Conservation (phyloP, 305 asterid genomes). For the Euphrasia arctica region DNA sequence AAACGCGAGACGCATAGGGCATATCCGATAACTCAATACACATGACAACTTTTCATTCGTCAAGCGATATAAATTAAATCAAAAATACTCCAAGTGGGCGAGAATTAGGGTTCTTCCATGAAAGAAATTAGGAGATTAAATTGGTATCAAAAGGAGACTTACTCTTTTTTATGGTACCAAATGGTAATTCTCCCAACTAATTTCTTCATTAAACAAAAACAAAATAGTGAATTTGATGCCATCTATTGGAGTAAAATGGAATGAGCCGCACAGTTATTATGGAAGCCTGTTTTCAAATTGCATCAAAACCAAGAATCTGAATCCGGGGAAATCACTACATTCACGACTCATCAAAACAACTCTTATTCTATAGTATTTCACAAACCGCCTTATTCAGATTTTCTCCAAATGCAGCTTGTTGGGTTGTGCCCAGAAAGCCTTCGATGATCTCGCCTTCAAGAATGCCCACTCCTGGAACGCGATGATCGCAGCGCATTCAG, state of each 20-base stretch:
- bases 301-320: constrained; percentile 45
- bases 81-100: too few species aligned
- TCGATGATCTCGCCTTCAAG: constrained; percentile 39
- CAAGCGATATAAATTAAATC: too few species aligned
- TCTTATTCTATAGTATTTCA: constrained; percentile 33
- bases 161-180: too few species aligned
- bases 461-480: constrained; percentile 58
- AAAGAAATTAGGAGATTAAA: too few species aligned
- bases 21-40: too few species aligned
- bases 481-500: constrained; percentile 32
- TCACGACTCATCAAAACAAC: constrained; percentile 50
- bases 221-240: too few species aligned
- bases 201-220: too few species aligned
- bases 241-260: constrained; percentile 4
- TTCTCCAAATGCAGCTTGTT: constrained; percentile 49
- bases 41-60: too few species aligned
- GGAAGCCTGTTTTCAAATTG: constrained; percentile 37
- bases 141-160: too few species aligned
- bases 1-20: too few species aligned
- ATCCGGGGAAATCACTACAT: constrained; percentile 47
- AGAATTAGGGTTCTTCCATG: too few species aligned
- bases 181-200: too few species aligned
- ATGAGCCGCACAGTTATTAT: background rate
- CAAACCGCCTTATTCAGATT: constrained; percentile 48
- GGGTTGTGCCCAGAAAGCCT: constrained; percentile 34